These are phyloP conservation scores for Candida railenensis DNA, from an alignment of 805 yeast species.

Conservation along the genomic window DNA sequence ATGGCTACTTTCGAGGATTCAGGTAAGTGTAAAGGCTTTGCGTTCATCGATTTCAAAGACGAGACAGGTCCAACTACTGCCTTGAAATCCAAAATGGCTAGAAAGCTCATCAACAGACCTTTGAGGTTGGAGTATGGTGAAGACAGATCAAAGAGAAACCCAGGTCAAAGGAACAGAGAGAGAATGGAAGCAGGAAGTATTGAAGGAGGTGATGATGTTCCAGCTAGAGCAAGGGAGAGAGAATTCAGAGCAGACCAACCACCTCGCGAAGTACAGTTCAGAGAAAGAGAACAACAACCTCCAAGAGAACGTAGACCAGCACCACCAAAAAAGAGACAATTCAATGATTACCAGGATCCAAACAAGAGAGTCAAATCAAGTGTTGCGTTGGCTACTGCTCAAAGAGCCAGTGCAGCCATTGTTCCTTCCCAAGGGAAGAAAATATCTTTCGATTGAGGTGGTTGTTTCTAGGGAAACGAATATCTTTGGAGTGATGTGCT, in stretches of 20 bases:
- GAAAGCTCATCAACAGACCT: conserved; percentile 67
- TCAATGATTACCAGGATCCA: conserved; percentile 22
- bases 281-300: conserved; percentile 11
- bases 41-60: conserved; percentile 82
- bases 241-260: conserved; percentile 3
- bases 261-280: neutral
- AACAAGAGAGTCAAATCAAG: conserved; percentile 69
- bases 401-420: conserved; percentile 84
- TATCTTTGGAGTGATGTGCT: no score
- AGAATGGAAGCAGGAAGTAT: conserved; percentile 12
- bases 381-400: conserved; percentile 83
- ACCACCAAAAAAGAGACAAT: conserved; percentile 14
- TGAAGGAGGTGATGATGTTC: conserved; percentile 5
- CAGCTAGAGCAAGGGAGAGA: conserved; percentile 12
- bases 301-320: conserved; percentile 4
- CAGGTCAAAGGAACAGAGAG: conserved; percentile 34
- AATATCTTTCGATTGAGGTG: conserved; percentile 61
- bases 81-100: conserved; percentile 65
- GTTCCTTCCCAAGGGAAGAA: conserved; percentile 91
- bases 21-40: conserved; percentile 96
- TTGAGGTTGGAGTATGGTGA: conserved; percentile 91
- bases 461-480: no score
- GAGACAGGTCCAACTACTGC: conserved; percentile 84
- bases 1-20: conserved; percentile 98
- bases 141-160: conserved; percentile 79